Evolutionary conservation across 2,329 filamentous ascomycete genomes (phyloP).

Genomic region (Fusarium chaquense): DNA sequence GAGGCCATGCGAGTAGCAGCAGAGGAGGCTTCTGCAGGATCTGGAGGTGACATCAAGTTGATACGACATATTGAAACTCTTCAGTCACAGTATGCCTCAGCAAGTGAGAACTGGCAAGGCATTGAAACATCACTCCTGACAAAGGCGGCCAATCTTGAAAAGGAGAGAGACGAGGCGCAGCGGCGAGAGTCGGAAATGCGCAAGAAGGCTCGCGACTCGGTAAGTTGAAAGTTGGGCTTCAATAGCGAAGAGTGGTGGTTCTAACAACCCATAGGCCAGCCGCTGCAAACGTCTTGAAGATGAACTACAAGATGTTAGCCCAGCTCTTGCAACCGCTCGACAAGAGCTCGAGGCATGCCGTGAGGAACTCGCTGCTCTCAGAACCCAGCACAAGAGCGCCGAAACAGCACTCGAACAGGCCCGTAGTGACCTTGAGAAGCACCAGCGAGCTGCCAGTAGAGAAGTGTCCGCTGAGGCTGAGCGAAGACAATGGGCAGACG

Average conservation of each 20-base stretch:
- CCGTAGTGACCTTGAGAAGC: conserved; percentile 63
- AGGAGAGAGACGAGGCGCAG: conserved; percentile 87
- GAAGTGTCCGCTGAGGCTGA: conserved; percentile 56
- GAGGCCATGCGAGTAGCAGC: conserved; percentile 86
- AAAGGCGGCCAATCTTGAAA: conserved; percentile 82
- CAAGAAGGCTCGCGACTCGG: conserved; percentile 88
- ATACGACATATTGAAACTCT: conserved; percentile 94
- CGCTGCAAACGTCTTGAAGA: conserved; percentile 79
- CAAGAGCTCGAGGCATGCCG: conserved; percentile 72
- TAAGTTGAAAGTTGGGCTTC: conserved; percentile 59
- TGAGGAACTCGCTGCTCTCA: conserved; percentile 70
- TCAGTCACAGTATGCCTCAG: conserved; percentile 93
- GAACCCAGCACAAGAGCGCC: conserved; percentile 73
- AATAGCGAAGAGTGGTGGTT: not conserved
- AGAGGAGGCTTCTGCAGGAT: conserved; percentile 89
- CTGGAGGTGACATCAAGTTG: conserved; percentile 86
- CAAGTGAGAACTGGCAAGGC: conserved; percentile 97
- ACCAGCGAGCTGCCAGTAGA: conserved; percentile 52
- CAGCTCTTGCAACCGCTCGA: conserved; percentile 72
- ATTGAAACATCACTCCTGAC: conserved; percentile 89
- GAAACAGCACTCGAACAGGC: conserved; percentile 72
- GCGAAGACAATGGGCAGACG: conserved; percentile 65
- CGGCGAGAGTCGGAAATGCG: conserved; percentile 88
- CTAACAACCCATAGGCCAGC: conserved; percentile 63
- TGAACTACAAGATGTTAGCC: conserved; percentile 79